These are phyloP conservation scores for Cryptosporidium sp. DNA, from an alignment of 169 alveolate species.

Conservation along the genomic window DNA sequence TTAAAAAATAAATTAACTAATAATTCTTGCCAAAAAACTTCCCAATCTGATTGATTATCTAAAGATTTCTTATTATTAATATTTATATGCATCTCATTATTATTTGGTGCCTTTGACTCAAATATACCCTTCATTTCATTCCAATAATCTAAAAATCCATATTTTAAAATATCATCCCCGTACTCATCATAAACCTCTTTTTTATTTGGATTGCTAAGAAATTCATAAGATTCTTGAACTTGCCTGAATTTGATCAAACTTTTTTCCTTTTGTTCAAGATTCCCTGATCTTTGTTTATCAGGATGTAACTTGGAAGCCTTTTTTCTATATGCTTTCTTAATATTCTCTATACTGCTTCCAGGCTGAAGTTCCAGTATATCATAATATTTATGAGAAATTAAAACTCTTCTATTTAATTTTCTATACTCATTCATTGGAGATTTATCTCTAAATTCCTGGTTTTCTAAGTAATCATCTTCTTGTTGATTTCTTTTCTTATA, in stretches of 20 bases:
- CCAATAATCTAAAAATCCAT: constrained; percentile 35
- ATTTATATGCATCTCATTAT: not conserved
- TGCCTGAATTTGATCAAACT: constrained; percentile 3
- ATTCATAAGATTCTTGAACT: constrained; percentile 44
- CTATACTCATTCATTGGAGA: not conserved
- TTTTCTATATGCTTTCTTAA: constrained; percentile 41
- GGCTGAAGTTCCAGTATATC: constrained; percentile 9
- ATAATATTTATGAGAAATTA: constrained; percentile 26
- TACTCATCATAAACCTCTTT: constrained; percentile 52
- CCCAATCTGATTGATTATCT: not conserved
- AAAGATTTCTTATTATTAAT: not conserved
- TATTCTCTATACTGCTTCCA: not conserved
- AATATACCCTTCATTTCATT: constrained; percentile 2
- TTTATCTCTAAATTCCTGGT: not conserved
- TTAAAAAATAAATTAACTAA: constrained; percentile 11
- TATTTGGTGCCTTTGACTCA: not conserved
- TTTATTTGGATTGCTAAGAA: constrained; percentile 51
- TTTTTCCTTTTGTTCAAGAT: not conserved
- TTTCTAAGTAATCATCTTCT: not conserved
- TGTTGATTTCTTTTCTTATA: not conserved
- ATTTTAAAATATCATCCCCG: constrained; percentile 53
- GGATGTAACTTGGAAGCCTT: constrained; percentile 52
- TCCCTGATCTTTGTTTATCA: not conserved
- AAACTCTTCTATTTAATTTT: not conserved
- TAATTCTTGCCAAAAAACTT: constrained; percentile 8